A percentile compares a stretch with the other conserved stretches of the same genome.
Conservation (phyloP, 495 filamentous ascomycete genomes). For the Penicillium coffeae region DNA sequence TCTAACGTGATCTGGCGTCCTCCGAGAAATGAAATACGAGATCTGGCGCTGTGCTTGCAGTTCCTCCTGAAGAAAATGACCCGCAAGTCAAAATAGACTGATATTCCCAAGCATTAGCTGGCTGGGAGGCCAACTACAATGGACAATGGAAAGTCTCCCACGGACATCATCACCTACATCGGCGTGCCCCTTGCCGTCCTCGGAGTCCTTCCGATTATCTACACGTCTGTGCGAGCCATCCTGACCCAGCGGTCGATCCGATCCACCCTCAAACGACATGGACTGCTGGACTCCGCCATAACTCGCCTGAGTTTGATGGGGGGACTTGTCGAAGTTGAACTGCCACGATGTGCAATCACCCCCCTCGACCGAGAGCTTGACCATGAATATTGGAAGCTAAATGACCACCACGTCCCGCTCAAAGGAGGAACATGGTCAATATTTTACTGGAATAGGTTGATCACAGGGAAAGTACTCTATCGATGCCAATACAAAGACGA, state of each 20-base stretch:
- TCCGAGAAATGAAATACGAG: background rate
- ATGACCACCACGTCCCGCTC: background rate
- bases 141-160: background rate
- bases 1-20: background rate
- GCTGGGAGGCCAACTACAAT: too few relatives aligned
- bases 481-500: conserved; percentile 7
- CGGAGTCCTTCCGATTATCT: conserved; percentile 3
- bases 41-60: background rate
- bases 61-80: too few relatives aligned
- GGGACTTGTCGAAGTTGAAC: conserved; percentile 5
- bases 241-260: conserved; percentile 1
- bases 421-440: conserved; percentile 6
- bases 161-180: conserved; percentile 7
- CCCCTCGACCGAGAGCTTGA: conserved; percentile 6
- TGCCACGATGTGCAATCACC: conserved; percentile 4
- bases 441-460: conserved; percentile 6
- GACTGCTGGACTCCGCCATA: conserved; percentile 1
- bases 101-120: too few relatives aligned
- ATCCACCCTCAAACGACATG: background rate
- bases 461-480: conserved; percentile 4
- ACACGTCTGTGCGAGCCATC: conserved; percentile 4
- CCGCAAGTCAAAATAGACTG: too few relatives aligned
- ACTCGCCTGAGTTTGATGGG: conserved; percentile 7
- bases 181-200: conserved; percentile 7
- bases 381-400: conserved; percentile 6